Conservation (phyloP, 1,284 basidiomycete species). For the Tylopilus sp. region DNA sequence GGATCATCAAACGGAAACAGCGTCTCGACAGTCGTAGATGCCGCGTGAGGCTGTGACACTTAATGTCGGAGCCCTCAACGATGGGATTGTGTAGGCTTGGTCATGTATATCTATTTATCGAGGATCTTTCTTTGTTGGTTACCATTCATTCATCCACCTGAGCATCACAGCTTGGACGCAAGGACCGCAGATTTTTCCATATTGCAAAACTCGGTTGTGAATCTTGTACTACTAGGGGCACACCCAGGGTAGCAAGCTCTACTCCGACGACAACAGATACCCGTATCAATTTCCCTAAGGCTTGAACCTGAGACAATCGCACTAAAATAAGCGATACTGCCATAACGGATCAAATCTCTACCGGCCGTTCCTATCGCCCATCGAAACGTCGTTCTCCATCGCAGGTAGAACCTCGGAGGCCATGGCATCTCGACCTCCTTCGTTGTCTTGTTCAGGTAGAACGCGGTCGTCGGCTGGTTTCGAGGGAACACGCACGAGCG, state of each 20-base stretch:
- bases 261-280: background rate
- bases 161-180: background rate
- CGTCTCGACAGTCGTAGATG: conserved; percentile 1
- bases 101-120: background rate
- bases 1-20: conserved; percentile 13
- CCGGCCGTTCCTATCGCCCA: background rate
- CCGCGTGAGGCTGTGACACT: conserved; percentile 14
- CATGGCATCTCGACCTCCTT: background rate
- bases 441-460: background rate
- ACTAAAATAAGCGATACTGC: background rate
- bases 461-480: background rate
- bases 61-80: background rate
- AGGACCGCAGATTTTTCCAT: background rate
- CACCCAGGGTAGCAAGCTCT: background rate
- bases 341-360: background rate
- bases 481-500: conserved; percentile 35
- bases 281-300: background rate
- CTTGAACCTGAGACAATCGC: background rate
- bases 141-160: background rate
- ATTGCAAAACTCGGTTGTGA: background rate
- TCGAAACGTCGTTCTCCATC: conserved; percentile 1
- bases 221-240: background rate
- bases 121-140: background rate
- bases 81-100: background rate
- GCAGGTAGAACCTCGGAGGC: conserved; percentile 1